Evolutionary conservation across 2,329 filamentous ascomycete genomes (phyloP).

Genomic region (Talaromyces sp.): DNA sequence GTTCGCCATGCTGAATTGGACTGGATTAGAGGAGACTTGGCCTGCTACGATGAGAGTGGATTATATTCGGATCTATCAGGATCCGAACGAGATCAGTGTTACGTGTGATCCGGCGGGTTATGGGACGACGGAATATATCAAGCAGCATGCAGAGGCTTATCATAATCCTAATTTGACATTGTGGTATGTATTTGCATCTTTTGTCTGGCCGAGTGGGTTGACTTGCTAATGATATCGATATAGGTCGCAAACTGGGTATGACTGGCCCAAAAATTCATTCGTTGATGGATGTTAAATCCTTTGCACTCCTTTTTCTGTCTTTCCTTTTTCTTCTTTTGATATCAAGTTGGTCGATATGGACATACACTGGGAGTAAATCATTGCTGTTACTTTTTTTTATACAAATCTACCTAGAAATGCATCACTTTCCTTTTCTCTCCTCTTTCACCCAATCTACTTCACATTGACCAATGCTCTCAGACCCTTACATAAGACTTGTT

Average conservation of each 20-base stretch:
- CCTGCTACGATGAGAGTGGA: slow-evolving; percentile 66
- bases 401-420: slow-evolving; percentile 2
- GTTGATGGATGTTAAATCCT: slow-evolving; percentile 53
- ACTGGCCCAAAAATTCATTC: slow-evolving; percentile 60
- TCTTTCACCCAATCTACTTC: too few relatives aligned
- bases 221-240: slow-evolving; percentile 1
- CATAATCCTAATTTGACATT: slow-evolving; percentile 60
- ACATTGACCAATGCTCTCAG: too few relatives aligned
- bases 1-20: slow-evolving; percentile 60
- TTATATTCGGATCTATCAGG: slow-evolving; percentile 68
- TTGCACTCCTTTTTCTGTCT: background rate
- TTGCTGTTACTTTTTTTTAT: background rate
- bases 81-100: slow-evolving; percentile 53
- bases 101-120: slow-evolving; percentile 67
- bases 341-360: slow-evolving; percentile 1
- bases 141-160: slow-evolving; percentile 58
- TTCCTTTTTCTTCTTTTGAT: background rate
- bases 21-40: slow-evolving; percentile 52
- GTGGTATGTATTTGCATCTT: slow-evolving; percentile 47
- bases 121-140: slow-evolving; percentile 65
- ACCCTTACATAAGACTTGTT: too few relatives aligned
- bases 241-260: slow-evolving; percentile 48
- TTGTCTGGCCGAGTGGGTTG: background rate
- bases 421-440: background rate
- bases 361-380: background rate